Evolutionary conservation across 2,329 filamentous ascomycete species (phyloP).

Genomic region (Sclerotinia glacialis): DNA sequence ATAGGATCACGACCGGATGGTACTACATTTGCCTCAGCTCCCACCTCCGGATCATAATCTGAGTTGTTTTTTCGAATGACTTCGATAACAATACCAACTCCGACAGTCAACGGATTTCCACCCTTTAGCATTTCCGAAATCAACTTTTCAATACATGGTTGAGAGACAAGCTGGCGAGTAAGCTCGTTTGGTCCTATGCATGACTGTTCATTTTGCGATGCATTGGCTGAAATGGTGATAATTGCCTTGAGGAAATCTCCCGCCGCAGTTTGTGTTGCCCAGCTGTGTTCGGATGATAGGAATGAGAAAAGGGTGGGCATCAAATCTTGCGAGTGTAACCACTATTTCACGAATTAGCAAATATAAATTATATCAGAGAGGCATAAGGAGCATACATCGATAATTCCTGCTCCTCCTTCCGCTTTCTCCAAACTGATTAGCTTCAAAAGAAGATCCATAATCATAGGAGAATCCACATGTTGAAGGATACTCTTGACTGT

Average conservation of each 20-base stretch:
- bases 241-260: slow-evolving; percentile 98
- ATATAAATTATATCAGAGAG: background rate
- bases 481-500: slow-evolving; percentile 82
- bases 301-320: slow-evolving; percentile 85
- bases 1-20: slow-evolving; percentile 90
- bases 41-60: slow-evolving; percentile 92
- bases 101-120: slow-evolving; percentile 91
- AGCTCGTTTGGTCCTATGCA: slow-evolving; percentile 97
- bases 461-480: slow-evolving; percentile 95
- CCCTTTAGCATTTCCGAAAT: slow-evolving; percentile 89
- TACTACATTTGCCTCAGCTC: slow-evolving; percentile 72
- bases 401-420: slow-evolving; percentile 86
- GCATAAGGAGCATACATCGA: slow-evolving; percentile 65
- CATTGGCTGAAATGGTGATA: slow-evolving; percentile 97
- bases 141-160: slow-evolving; percentile 77
- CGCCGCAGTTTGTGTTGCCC: slow-evolving; percentile 91
- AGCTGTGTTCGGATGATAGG: slow-evolving; percentile 77
- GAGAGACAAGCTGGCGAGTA: slow-evolving; percentile 89
- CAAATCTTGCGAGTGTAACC: slow-evolving; percentile 85
- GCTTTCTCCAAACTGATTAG: slow-evolving; percentile 95
- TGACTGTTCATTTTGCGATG: slow-evolving; percentile 96
- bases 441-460: slow-evolving; percentile 95
- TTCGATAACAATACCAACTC: slow-evolving; percentile 95
- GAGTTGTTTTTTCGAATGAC: slow-evolving; percentile 99
- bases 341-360: slow-evolving; percentile 51